A percentile compares a stretch with the other conserved stretches of the same genome.
Conservation (phyloP, 2,329 filamentous ascomycete genomes). For the Arachnomyces sp. region DNA sequence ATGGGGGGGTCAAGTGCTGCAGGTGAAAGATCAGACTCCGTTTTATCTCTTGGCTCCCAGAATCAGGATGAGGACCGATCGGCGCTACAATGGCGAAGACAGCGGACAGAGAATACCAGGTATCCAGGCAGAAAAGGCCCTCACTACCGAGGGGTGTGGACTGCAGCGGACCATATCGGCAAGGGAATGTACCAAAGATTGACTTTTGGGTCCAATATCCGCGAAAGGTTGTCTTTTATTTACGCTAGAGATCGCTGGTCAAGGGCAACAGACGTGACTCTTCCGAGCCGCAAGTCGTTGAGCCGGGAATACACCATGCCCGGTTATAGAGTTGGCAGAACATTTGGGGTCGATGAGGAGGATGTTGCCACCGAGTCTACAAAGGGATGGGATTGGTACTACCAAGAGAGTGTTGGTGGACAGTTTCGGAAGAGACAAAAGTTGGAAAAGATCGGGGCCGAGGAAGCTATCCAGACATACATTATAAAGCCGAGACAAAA, state of each 20-base stretch:
- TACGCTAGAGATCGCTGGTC: constrained; percentile 46
- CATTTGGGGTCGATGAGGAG: constrained; percentile 37
- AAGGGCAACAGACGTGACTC: constrained; percentile 37
- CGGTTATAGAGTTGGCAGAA: constrained; percentile 33
- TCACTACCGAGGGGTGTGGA: constrained; percentile 32
- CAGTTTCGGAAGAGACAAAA: constrained; percentile 38
- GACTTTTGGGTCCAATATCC: constrained; percentile 44
- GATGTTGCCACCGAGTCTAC: constrained; percentile 39
- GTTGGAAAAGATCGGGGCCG: constrained; percentile 24
- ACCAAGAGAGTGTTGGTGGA: constrained; percentile 31
- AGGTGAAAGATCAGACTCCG: not conserved
- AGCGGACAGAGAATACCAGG: not conserved
- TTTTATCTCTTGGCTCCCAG: not conserved
- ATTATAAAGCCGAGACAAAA: constrained; percentile 26
- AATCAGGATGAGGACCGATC: not conserved
- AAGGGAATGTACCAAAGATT: constrained; percentile 42
- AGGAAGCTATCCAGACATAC: constrained; percentile 35
- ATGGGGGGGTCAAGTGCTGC: constrained; percentile 9
- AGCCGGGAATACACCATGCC: constrained; percentile 20
- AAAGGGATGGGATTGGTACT: constrained; percentile 49
- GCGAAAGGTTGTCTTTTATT: constrained; percentile 43
- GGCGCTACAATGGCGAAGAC: constrained; percentile 1
- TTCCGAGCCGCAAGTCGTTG: constrained; percentile 41
- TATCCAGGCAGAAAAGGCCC: constrained; percentile 13
- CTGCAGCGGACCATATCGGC: constrained; percentile 27